A percentile compares a stretch with the other conserved stretches of the same genome.
phyloP scores from a whole-genome alignment of 495 filamentous ascomycete genomes.

The Aspergillus mulundensis region DNA sequence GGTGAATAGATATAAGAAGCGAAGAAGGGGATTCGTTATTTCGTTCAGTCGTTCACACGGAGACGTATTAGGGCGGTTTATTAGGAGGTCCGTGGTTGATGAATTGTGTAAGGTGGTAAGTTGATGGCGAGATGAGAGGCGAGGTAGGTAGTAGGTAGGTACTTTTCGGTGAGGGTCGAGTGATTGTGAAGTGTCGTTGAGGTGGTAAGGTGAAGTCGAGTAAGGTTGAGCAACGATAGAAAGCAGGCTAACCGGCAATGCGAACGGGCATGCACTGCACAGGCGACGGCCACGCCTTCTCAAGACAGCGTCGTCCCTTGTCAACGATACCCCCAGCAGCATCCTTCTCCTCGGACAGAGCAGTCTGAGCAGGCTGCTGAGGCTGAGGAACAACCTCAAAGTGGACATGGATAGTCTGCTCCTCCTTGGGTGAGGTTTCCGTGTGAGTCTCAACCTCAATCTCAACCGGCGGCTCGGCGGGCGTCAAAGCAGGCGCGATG shows the following conservation, averaged over 20 bases:
- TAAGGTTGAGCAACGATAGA: no score
- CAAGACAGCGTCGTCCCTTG: constrained; percentile 22
- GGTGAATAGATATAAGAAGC: background rate
- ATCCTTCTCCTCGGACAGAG: constrained; percentile 10
- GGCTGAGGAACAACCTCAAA: constrained; percentile 10
- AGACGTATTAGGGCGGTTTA: background rate
- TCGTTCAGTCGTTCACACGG: constrained; percentile 10
- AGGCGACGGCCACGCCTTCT: constrained; percentile 23
- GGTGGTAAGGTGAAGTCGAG: background rate
- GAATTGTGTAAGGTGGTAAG: background rate
- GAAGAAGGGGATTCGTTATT: constrained; percentile 10
- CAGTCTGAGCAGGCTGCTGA: background rate
- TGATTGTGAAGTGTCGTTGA: no score
- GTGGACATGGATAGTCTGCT: constrained; percentile 12
- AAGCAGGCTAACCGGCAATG: constrained; percentile 17
- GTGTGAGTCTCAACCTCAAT: background rate
- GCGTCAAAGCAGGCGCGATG: background rate
- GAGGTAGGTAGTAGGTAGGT: background rate
- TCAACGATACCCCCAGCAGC: constrained; percentile 14
- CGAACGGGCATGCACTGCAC: constrained; percentile 23
- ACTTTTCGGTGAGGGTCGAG: no score
- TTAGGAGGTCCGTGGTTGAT: constrained; percentile 4
- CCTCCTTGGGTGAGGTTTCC: background rate
- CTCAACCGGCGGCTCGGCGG: background rate
- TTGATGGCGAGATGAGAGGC: background rate